These are phyloP conservation scores for Fusarium bactridioides DNA, from an alignment of 2,329 filamentous ascomycete genomes.

Conservation along the genomic window DNA sequence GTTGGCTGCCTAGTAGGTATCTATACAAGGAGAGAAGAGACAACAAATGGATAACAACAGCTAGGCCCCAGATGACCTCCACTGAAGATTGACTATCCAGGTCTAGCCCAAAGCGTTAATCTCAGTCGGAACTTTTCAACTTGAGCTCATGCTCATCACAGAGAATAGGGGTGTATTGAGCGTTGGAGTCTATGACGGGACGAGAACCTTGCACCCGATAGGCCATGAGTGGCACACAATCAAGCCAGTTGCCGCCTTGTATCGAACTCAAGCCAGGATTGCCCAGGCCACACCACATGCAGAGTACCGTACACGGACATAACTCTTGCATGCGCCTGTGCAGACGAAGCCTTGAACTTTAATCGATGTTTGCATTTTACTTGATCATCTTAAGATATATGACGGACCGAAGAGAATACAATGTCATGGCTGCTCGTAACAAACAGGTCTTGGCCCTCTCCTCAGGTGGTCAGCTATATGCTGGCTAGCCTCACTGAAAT, in stretches of 20 bases:
- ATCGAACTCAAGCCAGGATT: slow-evolving; percentile 23
- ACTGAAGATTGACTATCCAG: slow-evolving; percentile 20
- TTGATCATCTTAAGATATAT: not conserved
- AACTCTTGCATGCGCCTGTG: slow-evolving; percentile 7
- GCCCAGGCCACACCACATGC: slow-evolving; percentile 13
- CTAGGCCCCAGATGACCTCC: slow-evolving; percentile 4
- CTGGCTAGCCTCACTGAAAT: not conserved
- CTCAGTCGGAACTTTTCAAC: slow-evolving; percentile 24
- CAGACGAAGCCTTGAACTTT: slow-evolving; percentile 12
- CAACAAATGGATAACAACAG: slow-evolving; percentile 19
- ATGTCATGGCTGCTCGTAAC: not conserved
- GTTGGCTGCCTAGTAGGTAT: not conserved
- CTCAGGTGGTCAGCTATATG: not conserved
- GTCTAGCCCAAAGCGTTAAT: slow-evolving; percentile 32
- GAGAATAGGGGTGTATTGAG: slow-evolving; percentile 24
- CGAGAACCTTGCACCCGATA: slow-evolving; percentile 29
- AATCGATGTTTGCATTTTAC: not conserved
- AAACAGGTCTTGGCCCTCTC: not conserved
- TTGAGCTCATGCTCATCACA: not conserved
- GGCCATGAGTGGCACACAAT: slow-evolving; percentile 35
- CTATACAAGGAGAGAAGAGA: slow-evolving; percentile 22
- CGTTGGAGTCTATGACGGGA: slow-evolving; percentile 14
- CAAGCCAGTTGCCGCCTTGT: slow-evolving; percentile 29
- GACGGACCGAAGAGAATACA: not conserved
- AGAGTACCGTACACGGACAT: not conserved